Conservation (phyloP, 2,329 filamentous ascomycete genomes). For the Sporothrix schenckii region DNA sequence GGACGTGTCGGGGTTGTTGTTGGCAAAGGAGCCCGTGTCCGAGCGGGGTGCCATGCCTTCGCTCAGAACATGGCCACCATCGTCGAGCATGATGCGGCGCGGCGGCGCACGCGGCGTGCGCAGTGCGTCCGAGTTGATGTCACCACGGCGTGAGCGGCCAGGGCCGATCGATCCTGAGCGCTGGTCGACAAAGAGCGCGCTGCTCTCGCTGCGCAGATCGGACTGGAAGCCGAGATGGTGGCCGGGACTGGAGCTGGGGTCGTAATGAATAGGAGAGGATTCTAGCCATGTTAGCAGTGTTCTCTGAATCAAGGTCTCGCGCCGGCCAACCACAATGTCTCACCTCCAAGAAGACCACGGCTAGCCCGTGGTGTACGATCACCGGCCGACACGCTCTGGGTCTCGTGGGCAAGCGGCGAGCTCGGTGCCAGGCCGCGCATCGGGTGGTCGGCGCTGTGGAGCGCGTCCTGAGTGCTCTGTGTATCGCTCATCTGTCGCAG, state of each 20-base stretch:
- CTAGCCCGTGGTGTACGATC: conserved; percentile 73
- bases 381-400: conserved; percentile 56
- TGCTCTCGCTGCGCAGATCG: conserved; percentile 79
- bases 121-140: conserved; percentile 81
- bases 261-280: conserved; percentile 90
- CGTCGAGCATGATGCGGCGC: conserved; percentile 60
- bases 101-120: conserved; percentile 56
- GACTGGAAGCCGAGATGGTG: conserved; percentile 61
- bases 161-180: conserved; percentile 59
- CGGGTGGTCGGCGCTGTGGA: conserved; percentile 37
- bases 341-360: conserved; percentile 64
- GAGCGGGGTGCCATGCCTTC: conserved; percentile 55
- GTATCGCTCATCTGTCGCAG: conserved; percentile 60
- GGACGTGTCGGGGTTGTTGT: conserved; percentile 78
- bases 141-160: conserved; percentile 66
- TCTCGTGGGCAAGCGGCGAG: conserved; percentile 62
- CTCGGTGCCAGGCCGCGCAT: conserved; percentile 50
- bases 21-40: conserved; percentile 63
- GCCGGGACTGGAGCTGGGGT: conserved; percentile 85
- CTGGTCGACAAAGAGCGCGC: conserved; percentile 79
- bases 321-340: not conserved
- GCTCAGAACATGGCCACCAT: conserved; percentile 60
- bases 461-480: conserved; percentile 50
- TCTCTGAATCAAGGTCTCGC: not conserved
- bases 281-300: conserved; percentile 55